Base-by-base conservation (phyloP, 176 grass and related monocot species). In the Eragrostis curvula region DNA sequence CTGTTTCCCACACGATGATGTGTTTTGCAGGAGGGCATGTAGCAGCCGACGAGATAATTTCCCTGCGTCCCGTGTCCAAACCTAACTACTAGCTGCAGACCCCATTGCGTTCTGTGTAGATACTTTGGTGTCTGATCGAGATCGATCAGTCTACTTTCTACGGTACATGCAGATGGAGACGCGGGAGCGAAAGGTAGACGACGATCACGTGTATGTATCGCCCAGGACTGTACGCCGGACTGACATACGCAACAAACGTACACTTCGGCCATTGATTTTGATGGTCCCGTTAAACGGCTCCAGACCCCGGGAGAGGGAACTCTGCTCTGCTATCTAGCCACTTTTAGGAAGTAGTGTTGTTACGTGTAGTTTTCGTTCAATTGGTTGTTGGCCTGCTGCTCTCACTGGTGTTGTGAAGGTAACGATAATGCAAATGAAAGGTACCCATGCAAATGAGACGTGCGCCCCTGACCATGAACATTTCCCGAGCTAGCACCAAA, bases 261-360 rank as follows among this genome's bases (percentile, higher is more conserved):
- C 50, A n/a, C 29, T 53, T 41, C 75, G 44, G 83, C 56, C 47
- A 45, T 85, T 85, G 55, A 85, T 85, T 27, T 32, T 8, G 56
- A 61, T 23, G 83, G 83, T 71, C 67, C 83, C 74, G 75, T 78
- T 68, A 63, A 47, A 59, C 53, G 1, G 48, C 13, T 69, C 49
- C 71, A 3, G 21, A 28, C 17, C 20, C 68, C 59, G 11, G 6
- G 13, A 42, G 30, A 14, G 40, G 18, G 17, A 24, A 24, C 73
- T 14, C 27, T 7, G 7, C 56, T 28, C 13, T 14, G 2, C 23
- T 14, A 61, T 9, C 2, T 0, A 30, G 5, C 68, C 28, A 7
- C 13, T 74, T 77, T 68, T 47, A 41, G 62, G 15, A 59, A 48
- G 52, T 64, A n/a, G 24, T 43, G 69, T 68, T 81, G 69, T 68